Evolutionary conservation across 2,329 filamentous ascomycete species (phyloP).

Genomic region (Clonostachys sp.): DNA sequence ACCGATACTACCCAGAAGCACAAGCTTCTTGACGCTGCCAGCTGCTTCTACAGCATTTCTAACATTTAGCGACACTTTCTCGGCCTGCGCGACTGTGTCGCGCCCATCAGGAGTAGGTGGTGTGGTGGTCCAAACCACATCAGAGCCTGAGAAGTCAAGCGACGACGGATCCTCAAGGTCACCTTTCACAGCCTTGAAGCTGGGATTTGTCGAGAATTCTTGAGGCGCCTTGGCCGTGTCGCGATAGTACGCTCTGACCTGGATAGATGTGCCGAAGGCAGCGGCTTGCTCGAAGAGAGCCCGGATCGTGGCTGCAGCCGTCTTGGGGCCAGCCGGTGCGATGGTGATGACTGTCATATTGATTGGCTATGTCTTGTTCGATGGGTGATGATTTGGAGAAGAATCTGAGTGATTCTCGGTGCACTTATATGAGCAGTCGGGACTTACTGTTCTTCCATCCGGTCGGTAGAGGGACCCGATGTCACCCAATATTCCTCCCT

Average conservation of each 20-base stretch:
- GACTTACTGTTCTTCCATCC: too few species aligned
- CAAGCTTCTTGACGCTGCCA: constrained; percentile 11
- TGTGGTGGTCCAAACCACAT: constrained; percentile 22
- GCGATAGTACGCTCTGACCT: constrained; percentile 20
- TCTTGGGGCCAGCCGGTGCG: constrained; percentile 22
- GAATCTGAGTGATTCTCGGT: too few species aligned
- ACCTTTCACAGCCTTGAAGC: constrained; percentile 19
- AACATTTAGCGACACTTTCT: constrained; percentile 12
- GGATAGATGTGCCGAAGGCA: constrained; percentile 1
- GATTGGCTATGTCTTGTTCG: too few species aligned
- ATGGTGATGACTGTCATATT: constrained; percentile 11
- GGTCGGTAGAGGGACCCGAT: too few species aligned
- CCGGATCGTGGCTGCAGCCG: constrained; percentile 18
- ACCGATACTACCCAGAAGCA: constrained; percentile 12
- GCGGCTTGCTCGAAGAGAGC: constrained; percentile 12
- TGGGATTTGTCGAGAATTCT: constrained; percentile 13
- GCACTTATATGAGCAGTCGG: too few species aligned
- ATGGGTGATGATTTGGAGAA: too few species aligned
- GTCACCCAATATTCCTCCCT: too few species aligned
- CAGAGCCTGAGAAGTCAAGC: constrained; percentile 20
- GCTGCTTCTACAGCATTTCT: constrained; percentile 9
- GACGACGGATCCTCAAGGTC: constrained; percentile 17
- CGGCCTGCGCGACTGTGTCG: constrained; percentile 11
- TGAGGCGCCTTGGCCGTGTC: constrained; percentile 16
- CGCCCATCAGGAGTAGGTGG: constrained; percentile 16